Base-by-base conservation (phyloP, 2,329 filamentous ascomycete species). In the Xylaria sp. region DNA sequence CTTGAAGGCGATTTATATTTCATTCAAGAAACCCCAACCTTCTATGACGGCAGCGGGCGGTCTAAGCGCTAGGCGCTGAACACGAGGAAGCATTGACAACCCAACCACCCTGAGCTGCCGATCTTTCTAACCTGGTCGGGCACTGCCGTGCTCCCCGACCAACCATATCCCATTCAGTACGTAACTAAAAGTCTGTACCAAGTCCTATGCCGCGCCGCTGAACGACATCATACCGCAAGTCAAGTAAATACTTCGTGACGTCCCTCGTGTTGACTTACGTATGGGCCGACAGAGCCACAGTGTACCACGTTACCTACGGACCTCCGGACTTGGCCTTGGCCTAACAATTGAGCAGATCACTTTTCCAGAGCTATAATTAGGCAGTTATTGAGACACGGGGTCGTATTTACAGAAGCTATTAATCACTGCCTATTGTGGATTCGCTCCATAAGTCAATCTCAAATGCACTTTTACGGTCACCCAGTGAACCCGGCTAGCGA, bases 81-180 rank as follows among this genome's bases (percentile, higher is more conserved):
- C 62, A 64, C 62, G 62, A 58, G 62, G 18, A 58, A 64, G 25
- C n/a, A n/a, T 28, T 7, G 12, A 50, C 41, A 20, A 52, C n/a
- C 60, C 50, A 63, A 20, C 1, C 28, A n/a, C 3, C 28, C 28
- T 28, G 3, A 28, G 28, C 51, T 9, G 62, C 62, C 10, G 62
- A 64, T 64, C 62, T 57, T 58, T 48, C 37, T 25, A 39, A 50
- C 15, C 28, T 28, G n/a, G 28, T 34, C 31, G 18, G 28, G 18
- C 51, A 55, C 15, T n/a, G 51, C 15, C 31, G 50, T 9, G 28
- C 18, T 46, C 51, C 15, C 51, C 15, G 51, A 12, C 51, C 51
- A 55, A 55, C 51, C 51, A 55, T 28, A 52, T 13, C 15, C 12
- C 10, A 18, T n/a, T 28, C 23, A 28, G 23, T 6, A 12, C 34